Evolutionary conservation across 106 monocot species (phyloP), one percentile per base, ranked within the genome.

Genomic region (Hemerocallis citrina): DNA sequence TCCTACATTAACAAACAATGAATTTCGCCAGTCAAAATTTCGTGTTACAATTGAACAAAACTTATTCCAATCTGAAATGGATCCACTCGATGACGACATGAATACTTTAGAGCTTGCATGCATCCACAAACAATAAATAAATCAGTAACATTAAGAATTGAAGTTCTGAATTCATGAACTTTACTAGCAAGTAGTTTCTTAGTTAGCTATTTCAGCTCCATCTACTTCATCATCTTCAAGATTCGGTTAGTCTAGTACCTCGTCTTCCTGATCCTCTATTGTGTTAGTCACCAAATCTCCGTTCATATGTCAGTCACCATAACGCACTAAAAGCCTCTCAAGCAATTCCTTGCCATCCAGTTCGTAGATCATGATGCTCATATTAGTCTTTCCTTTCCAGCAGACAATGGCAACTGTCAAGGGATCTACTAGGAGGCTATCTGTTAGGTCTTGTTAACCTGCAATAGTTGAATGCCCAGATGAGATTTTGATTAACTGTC

Each of bases 311-410:
- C 54, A 24, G 30, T 44, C 61, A 12, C 82, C 77, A 61, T 73
- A 80, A 31, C 89, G 89, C 3, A 63, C 52, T 7, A 52, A 57
- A 22, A 98, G 56, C 55, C 98, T 84, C 42, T 79, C 84, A 27
- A 88, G 88, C 4, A 98, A 66, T 67, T 98, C 85, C 33, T 74
- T 54, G 7, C 65, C 76, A 70, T 98, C 98, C 64, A 77, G 52
- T 41, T 80, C 74, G 2, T 87, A 92, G 31, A 92, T 76, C 92
- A 98, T 85, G 37, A 92, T 72, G 58, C 92, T 82, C 46, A 98
- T 37, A 55, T 84, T 98, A 1, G 79, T 77, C 71, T 78, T 92
- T 6, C 98, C 98, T 91, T 82, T 98, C 98, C 98, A 98, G 68
- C 98, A 91, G 30, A 83, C 79, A 38, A 98, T 80, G 10, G 92